Percentiles rank a stretch among this genome's conserved stretches.
Conservation (phyloP, 805 yeast species). For the Candida stauntonica region DNA sequence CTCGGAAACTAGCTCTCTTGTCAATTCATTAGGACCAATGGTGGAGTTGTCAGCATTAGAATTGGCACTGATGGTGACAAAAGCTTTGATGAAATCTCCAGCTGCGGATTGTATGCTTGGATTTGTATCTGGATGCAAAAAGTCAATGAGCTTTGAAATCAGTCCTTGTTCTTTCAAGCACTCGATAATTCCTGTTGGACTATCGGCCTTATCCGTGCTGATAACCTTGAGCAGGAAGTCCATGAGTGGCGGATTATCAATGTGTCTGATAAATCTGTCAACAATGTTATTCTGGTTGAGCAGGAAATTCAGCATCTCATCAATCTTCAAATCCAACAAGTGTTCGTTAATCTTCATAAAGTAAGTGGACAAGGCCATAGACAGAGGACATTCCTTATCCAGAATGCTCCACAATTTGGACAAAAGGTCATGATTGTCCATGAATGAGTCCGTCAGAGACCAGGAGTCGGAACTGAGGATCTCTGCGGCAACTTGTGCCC, state of each 20-base stretch:
- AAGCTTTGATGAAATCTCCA: conserved; percentile 91
- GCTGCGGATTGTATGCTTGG: conserved; percentile 87
- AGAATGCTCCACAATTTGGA: conserved; percentile 75
- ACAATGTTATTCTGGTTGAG: conserved; percentile 66
- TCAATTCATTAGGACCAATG: conserved; percentile 92
- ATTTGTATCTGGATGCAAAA: conserved; percentile 61
- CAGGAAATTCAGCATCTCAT: conserved; percentile 69
- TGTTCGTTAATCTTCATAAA: conserved; percentile 92
- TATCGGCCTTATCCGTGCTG: conserved; percentile 88
- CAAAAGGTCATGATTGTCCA: conserved; percentile 65
- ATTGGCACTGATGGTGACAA: conserved; percentile 90
- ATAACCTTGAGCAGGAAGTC: conserved; percentile 86
- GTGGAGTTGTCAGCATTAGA: conserved; percentile 85
- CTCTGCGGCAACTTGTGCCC: conserved; percentile 79
- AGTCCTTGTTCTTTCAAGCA: conserved; percentile 67
- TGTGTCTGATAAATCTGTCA: conserved; percentile 74
- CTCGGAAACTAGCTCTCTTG: conserved; percentile 83
- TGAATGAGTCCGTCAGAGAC: conserved; percentile 86
- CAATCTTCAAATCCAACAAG: conserved; percentile 81
- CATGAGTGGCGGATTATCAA: conserved; percentile 92
- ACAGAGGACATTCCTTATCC: conserved; percentile 60
- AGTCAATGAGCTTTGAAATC: conserved; percentile 67
- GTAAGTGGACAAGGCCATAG: conserved; percentile 76
- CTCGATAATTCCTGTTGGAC: conserved; percentile 83
- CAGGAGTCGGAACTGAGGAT: conserved; percentile 88